Conservation (phyloP, 371 early-diverging fungal species). For the Mucor irregularis region DNA sequence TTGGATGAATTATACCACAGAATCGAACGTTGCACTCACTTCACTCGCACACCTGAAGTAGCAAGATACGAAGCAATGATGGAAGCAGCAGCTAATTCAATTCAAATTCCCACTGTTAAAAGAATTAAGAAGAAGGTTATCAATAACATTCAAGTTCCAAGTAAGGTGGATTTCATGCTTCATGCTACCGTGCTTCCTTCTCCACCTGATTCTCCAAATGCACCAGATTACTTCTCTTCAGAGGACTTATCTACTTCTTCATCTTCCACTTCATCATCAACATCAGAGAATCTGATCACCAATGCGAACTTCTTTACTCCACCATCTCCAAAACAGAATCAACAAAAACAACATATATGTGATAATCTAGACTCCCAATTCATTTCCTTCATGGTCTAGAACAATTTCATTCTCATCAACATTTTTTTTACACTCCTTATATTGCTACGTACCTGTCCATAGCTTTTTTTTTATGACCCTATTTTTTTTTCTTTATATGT, state of each 20-base stretch:
- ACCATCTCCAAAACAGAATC: no score
- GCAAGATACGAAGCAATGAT: constrained; percentile 21
- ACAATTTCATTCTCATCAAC: not conserved
- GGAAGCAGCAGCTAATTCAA: not conserved
- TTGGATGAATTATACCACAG: constrained; percentile 62
- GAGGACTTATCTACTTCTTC: not conserved
- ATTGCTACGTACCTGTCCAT: not conserved
- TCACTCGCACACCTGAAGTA: constrained; percentile 50
- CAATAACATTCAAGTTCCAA: constrained; percentile 9
- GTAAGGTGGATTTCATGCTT: not conserved
- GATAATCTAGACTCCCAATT: constrained; percentile 14
- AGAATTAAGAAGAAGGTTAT: constrained; percentile 1
- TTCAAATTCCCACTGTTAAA: not conserved
- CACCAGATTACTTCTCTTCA: not conserved
- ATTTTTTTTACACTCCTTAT: not conserved
- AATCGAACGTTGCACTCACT: constrained; percentile 59
- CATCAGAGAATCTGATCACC: not conserved
- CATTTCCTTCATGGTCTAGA: constrained; percentile 14
- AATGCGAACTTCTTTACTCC: constrained; percentile 2
- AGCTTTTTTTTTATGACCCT: constrained; percentile 2
- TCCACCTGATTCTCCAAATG: constrained; percentile 20
- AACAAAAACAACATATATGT: no score
- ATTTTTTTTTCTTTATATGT: not conserved
- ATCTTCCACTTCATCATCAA: not conserved
- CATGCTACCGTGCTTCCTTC: constrained; percentile 3